Conservation (phyloP, 257 asterid species). For the Gentiana straminea region DNA sequence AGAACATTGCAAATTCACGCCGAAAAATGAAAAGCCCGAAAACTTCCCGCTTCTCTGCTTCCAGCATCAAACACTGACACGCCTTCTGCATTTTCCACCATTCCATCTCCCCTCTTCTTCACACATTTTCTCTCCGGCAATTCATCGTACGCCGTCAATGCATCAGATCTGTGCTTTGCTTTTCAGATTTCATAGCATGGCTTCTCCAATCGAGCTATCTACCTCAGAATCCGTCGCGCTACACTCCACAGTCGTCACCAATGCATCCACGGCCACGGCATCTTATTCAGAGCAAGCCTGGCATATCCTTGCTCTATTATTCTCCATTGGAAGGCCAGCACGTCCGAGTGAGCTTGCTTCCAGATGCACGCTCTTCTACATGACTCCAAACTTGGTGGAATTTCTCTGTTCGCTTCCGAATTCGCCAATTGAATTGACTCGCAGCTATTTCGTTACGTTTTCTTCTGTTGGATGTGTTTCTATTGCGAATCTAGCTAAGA, state of each 20-base stretch:
- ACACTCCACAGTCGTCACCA: constrained; percentile 17
- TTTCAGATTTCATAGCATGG: constrained; percentile 8
- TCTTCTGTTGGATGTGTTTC: constrained; percentile 39
- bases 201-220: constrained; percentile 19
- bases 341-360: constrained; percentile 36
- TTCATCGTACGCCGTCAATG: neutral
- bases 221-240: constrained; percentile 14
- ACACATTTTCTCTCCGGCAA: neutral
- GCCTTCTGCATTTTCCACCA: constrained; percentile 5
- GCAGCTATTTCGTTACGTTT: constrained; percentile 31
- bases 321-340: constrained; percentile 37
- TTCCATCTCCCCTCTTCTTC: constrained; percentile 1
- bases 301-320: constrained; percentile 46
- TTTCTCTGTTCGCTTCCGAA: constrained; percentile 52
- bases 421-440: constrained; percentile 47
- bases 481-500: constrained; percentile 21
- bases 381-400: constrained; percentile 32
- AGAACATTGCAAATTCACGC: constrained; percentile 3
- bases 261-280: constrained; percentile 20
- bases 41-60: constrained; percentile 11
- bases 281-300: constrained; percentile 14
- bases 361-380: constrained; percentile 17
- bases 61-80: neutral
- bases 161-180: constrained; percentile 27
- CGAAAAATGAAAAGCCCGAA: constrained; percentile 6